phyloP scores from a whole-genome alignment of 345 rosid genomes.

The Moricandia moricandioides region DNA sequence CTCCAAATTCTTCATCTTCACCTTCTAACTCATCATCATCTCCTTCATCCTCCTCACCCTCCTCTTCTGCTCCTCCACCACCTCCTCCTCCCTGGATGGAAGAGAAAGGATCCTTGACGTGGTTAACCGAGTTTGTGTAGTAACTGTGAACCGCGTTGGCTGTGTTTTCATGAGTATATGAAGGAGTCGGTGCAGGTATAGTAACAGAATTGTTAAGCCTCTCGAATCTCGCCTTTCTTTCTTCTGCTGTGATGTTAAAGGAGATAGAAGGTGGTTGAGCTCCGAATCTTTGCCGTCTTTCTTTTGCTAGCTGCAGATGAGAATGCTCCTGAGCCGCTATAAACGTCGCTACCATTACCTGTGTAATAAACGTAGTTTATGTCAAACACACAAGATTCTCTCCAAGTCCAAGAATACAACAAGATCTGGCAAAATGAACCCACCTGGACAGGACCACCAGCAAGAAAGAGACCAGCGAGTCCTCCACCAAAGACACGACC shows the following conservation, averaged over 20 bases:
- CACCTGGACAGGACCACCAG: conserved; percentile 97
- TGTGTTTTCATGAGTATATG: conserved; percentile 29
- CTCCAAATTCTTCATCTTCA: conserved; percentile 33
- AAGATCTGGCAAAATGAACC: not conserved
- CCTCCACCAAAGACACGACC: conserved; percentile 98
- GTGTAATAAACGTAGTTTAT: not conserved
- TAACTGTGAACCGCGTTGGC: conserved; percentile 22
- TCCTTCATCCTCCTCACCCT: conserved; percentile 25
- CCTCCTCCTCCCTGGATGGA: conserved; percentile 20
- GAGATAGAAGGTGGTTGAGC: conserved; percentile 37
- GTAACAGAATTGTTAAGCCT: conserved; percentile 36
- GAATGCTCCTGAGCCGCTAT: conserved; percentile 36
- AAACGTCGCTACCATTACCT: conserved; percentile 40
- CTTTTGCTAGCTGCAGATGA: conserved; percentile 27
- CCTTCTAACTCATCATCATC: conserved; percentile 32
- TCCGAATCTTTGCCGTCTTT: conserved; percentile 33
- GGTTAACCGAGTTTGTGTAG: conserved; percentile 32
- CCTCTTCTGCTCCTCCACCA: conserved; percentile 12
- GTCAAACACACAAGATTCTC: not conserved
- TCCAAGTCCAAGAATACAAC: not conserved
- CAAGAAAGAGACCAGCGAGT: conserved; percentile 83
- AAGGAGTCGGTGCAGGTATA: conserved; percentile 7
- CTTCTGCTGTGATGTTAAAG: conserved; percentile 37
- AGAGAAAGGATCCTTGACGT: conserved; percentile 30
- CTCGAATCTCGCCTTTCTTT: conserved; percentile 36